Evolutionary conservation across 192 early-diverging fungal genomes (phyloP).

Genomic region (Haplosporangium gracile): DNA sequence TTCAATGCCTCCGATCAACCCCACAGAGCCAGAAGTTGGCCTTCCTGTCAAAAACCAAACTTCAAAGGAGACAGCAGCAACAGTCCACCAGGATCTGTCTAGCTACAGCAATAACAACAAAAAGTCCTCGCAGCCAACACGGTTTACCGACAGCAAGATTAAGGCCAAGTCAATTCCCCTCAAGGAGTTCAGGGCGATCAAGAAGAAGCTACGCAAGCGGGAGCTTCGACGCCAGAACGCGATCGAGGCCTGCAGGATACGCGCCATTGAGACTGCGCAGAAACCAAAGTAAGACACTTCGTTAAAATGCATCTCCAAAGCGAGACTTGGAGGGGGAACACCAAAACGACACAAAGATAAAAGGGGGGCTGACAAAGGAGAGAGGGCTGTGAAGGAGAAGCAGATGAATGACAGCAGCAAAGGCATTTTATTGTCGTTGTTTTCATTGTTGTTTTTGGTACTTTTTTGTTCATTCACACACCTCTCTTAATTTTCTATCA

Average conservation of each 20-base stretch:
- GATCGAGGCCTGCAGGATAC: neutral
- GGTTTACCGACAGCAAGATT: no score
- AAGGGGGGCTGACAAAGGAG: no score
- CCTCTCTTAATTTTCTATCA: neutral
- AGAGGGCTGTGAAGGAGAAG: no score
- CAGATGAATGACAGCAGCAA: no score
- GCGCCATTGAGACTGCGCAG: neutral
- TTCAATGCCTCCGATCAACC: neutral
- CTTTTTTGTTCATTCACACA: neutral
- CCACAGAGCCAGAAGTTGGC: neutral
- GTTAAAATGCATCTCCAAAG: no score
- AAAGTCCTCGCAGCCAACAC: no score
- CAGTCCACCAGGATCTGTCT: neutral
- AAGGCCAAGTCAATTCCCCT: conserved; percentile 8
- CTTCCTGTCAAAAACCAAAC: neutral
- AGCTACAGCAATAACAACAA: neutral
- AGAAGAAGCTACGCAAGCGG: conserved; percentile 28
- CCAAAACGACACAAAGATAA: no score
- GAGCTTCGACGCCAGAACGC: conserved; percentile 17
- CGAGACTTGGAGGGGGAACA: no score
- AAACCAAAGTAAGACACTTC: neutral
- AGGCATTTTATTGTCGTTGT: no score
- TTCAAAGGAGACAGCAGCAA: neutral
- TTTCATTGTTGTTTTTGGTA: no score
- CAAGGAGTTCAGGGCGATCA: conserved; percentile 19